Evolutionary conservation across 305 asterid species (phyloP).

Genomic region (Rubia tinctorum): DNA sequence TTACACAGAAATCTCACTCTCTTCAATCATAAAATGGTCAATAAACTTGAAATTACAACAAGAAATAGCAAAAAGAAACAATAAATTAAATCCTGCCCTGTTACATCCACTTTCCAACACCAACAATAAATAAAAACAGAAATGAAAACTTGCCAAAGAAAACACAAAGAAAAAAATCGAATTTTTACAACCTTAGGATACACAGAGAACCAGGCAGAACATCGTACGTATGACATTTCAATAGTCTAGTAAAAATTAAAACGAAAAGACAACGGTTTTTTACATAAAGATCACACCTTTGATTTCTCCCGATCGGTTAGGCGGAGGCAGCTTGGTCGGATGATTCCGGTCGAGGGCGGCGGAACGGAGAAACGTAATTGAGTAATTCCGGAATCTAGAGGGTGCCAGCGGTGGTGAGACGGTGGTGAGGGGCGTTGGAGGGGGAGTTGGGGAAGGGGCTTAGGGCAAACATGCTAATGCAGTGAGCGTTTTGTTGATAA

Average conservation of each 20-base stretch:
- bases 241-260: background rate
- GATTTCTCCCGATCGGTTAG: background rate
- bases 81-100: background rate
- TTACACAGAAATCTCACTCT: background rate
- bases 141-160: background rate
- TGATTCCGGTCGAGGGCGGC: background rate
- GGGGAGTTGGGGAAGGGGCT: background rate
- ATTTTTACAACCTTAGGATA: background rate
- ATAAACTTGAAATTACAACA: background rate
- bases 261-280: background rate
- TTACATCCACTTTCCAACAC: background rate
- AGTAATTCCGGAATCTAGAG: background rate
- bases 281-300: conserved; percentile 5
- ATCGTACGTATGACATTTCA: background rate
- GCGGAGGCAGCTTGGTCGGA: background rate
- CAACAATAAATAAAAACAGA: background rate
- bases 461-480: background rate
- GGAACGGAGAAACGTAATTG: background rate
- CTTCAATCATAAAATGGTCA: background rate
- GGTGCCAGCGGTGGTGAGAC: background rate
- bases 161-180: background rate
- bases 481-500: conserved; percentile 1
- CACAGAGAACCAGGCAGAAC: background rate
- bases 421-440: background rate
- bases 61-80: background rate